Evolutionary conservation across 2,329 filamentous ascomycete species (phyloP), one percentile per base, ranked within the genome.

Genomic region (Nemania serpens): DNA sequence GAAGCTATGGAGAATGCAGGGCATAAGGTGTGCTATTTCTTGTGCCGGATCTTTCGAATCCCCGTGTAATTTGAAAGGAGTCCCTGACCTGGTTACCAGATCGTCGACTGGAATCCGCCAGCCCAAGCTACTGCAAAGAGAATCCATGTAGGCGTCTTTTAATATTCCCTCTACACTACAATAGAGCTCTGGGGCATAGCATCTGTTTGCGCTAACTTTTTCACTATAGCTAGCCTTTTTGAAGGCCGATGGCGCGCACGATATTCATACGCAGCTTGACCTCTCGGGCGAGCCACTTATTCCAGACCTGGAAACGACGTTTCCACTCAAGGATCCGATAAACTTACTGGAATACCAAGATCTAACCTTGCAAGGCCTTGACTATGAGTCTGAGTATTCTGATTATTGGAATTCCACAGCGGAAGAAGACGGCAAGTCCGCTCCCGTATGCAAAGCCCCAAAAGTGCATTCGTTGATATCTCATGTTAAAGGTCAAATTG

Each of bases 401-500:
- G 85, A 88, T 53, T 88, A 87, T 68, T 88, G 85, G 86, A 87
- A 87, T 62, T 79, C 76, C 13, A 87, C 84, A 0, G 76, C 73
- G 0, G 72, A 76, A 3, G 48, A 76, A n/a, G 85, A 83, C 0
- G 80, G 78, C 25, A 83, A 75, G 2, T 74, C 58, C 39, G 1
- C 64, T 66, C 18, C 66, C 65, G 1, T 61, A 17, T 29, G 9
- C 12, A 10, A 7, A 22, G 59, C 12, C 17, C 2, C 9, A 42
- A 7, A 20, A 36, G 7, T 15, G 13, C 9, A 18, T 13, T 47
- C 39, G 15, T 18, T 42, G 17, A 42, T 18, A 42, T 22, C 34
- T 13, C 15, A 13, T 15, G 13, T n/a, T n/a, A n/a, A 22, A 75
- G 78, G 79, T 0, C 75, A 79, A 51, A 76, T 81, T 1, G 83